Evolutionary conservation across 768 basidiomycete genomes (phyloP).

Genomic region (Paxillus ammoniavirescens): DNA sequence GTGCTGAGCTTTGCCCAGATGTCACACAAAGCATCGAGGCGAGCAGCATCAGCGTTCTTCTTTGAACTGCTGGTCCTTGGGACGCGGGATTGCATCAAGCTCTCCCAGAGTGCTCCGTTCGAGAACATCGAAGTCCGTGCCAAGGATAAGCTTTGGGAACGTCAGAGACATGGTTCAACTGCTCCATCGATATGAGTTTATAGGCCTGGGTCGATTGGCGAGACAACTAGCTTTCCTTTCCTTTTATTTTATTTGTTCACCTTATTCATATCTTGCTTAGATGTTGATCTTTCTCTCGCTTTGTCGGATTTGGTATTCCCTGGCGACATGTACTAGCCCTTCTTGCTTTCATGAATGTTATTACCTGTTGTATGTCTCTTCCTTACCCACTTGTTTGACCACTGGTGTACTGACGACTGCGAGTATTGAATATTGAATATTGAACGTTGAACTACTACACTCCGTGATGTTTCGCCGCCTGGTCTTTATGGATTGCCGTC

Average conservation of each 20-base stretch:
- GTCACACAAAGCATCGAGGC: conserved; percentile 82
- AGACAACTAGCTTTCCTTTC: not conserved
- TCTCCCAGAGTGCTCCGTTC: conserved; percentile 73
- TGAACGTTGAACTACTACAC: too few relatives aligned
- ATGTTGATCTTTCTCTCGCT: not conserved
- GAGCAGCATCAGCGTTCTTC: conserved; percentile 95
- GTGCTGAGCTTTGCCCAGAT: conserved; percentile 75
- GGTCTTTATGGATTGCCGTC: too few relatives aligned
- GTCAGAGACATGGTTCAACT: conserved; percentile 45
- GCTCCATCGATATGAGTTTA: conserved; percentile 47
- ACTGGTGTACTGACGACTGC: too few relatives aligned
- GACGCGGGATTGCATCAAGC: conserved; percentile 85
- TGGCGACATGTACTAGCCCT: too few relatives aligned
- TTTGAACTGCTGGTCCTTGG: conserved; percentile 95
- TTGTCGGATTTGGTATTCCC: too few relatives aligned
- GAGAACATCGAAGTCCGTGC: conserved; percentile 83
- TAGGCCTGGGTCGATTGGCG: conserved; percentile 15
- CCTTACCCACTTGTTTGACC: too few relatives aligned
- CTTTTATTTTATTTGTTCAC: conserved; percentile 13
- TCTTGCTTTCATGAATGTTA: too few relatives aligned
- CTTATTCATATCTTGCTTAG: conserved; percentile 3
- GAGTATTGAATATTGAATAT: too few relatives aligned
- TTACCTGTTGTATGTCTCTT: too few relatives aligned
- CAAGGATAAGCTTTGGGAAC: conserved; percentile 86
- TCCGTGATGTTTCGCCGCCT: too few relatives aligned